Conservation (phyloP, 768 basidiomycete genomes). For the Lactarius indigo region DNA sequence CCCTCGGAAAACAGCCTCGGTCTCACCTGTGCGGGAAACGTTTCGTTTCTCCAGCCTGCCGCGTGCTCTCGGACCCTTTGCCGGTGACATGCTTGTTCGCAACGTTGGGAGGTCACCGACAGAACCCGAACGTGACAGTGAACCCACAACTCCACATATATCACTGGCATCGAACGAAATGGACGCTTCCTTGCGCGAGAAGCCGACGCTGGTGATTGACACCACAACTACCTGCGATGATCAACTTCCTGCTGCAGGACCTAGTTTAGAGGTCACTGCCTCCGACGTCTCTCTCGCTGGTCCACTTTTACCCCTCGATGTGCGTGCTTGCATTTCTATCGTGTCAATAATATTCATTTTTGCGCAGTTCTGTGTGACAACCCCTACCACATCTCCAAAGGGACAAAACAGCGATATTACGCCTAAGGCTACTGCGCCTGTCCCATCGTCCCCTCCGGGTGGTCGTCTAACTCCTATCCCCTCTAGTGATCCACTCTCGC, state of each 20-base stretch:
- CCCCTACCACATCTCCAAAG: not conserved
- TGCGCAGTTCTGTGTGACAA: not conserved
- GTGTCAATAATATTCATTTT: not conserved
- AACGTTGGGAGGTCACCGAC: not conserved
- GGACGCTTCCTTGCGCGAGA: not conserved
- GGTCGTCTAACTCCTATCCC: not conserved
- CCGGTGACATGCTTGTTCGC: not conserved
- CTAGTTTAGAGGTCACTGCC: conserved; percentile 1
- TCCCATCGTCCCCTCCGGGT: not conserved
- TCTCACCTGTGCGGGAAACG: conserved; percentile 14
- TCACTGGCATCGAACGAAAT: not conserved
- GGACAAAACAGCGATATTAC: conserved; percentile 6
- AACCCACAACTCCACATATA: not conserved
- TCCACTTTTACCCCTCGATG: not conserved
- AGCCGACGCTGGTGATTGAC: not conserved
- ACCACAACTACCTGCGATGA: not conserved
- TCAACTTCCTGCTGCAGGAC: not conserved
- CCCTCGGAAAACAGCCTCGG: conserved; percentile 8
- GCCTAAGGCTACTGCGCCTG: conserved; percentile 5
- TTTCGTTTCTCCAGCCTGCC: conserved; percentile 26
- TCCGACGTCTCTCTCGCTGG: not conserved
- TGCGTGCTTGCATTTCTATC: not conserved
- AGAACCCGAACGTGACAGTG: not conserved
- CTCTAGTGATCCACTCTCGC: not conserved
- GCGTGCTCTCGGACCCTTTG: conserved; percentile 2